These are phyloP conservation scores for Aspergillus quadrilineatus DNA, from an alignment of 2,329 filamentous ascomycete genomes.

Conservation along the genomic window DNA sequence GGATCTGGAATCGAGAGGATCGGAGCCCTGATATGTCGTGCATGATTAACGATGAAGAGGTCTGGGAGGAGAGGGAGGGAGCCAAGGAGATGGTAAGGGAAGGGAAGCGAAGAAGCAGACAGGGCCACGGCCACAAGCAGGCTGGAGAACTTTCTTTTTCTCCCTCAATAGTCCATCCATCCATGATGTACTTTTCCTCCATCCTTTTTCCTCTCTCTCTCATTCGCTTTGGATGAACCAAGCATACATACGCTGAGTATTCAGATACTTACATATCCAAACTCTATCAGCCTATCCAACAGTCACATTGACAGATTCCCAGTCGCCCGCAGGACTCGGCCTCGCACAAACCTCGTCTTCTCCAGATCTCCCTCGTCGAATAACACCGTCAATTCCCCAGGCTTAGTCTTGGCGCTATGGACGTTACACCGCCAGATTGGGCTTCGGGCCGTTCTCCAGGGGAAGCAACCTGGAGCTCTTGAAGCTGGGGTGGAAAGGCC, in stretches of 20 bases:
- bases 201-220: not conserved
- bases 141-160: slow-evolving; percentile 6
- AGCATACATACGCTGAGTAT: not conserved
- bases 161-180: not conserved
- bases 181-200: not conserved
- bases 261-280: not conserved
- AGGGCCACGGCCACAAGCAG: not conserved
- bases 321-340: not conserved
- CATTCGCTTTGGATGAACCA: not conserved
- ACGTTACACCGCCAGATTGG: slow-evolving; percentile 27
- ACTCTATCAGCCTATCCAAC: slow-evolving; percentile 7
- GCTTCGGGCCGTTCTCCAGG: slow-evolving; percentile 18
- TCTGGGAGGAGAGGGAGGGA: not conserved
- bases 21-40: slow-evolving; percentile 26
- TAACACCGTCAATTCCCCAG: slow-evolving; percentile 6
- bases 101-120: slow-evolving; percentile 1
- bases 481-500: not conserved
- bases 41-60: slow-evolving; percentile 19
- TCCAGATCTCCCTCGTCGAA: slow-evolving; percentile 2
- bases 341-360: not conserved
- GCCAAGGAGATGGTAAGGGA: not conserved
- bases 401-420: slow-evolving; percentile 14
- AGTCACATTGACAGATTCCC: slow-evolving; percentile 7
- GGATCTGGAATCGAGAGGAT: slow-evolving; percentile 16
- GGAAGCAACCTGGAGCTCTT: slow-evolving; percentile 9